Conservation (phyloP, 2,329 filamentous ascomycete species). For the Aspergillus phoenicis region DNA sequence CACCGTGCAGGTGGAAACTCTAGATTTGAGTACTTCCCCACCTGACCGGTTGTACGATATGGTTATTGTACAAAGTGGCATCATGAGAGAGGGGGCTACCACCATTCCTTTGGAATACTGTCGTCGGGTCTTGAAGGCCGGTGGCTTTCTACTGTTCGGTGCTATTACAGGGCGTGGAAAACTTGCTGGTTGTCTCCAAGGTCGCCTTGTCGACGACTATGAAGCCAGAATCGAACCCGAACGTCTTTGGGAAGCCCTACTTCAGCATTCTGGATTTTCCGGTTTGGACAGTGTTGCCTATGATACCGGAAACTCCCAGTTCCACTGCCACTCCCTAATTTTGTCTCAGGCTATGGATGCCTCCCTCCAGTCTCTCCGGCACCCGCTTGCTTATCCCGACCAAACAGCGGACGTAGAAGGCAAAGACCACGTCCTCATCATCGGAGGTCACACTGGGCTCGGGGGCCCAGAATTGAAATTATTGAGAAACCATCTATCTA, state of each 20-base stretch:
- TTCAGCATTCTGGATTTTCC: not conserved
- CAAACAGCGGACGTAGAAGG: not conserved
- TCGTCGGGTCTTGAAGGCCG: not conserved
- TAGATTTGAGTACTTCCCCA: not conserved
- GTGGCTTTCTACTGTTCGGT: not conserved
- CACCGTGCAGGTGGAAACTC: not conserved
- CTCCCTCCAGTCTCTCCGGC: not conserved
- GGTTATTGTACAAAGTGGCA: not conserved
- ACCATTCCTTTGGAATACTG: not conserved
- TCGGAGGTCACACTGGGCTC: not conserved
- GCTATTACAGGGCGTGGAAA: not conserved
- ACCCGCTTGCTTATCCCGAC: too few species aligned
- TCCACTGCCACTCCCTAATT: not conserved
- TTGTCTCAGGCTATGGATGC: not conserved
- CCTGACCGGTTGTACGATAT: not conserved
- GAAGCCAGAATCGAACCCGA: accelerated
- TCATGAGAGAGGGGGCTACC: not conserved
- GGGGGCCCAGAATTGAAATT: not conserved
- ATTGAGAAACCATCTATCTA: too few species aligned
- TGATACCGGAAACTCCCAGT: not conserved
- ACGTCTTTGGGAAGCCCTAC: not conserved
- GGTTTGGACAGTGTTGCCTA: not conserved
- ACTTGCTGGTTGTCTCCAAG: not conserved
- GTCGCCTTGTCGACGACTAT: not conserved
- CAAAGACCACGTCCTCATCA: not conserved